Evolutionary conservation across 306 rosid genomes (phyloP), one percentile per base, ranked within the genome.

Genomic region (Cicer arietinum): DNA sequence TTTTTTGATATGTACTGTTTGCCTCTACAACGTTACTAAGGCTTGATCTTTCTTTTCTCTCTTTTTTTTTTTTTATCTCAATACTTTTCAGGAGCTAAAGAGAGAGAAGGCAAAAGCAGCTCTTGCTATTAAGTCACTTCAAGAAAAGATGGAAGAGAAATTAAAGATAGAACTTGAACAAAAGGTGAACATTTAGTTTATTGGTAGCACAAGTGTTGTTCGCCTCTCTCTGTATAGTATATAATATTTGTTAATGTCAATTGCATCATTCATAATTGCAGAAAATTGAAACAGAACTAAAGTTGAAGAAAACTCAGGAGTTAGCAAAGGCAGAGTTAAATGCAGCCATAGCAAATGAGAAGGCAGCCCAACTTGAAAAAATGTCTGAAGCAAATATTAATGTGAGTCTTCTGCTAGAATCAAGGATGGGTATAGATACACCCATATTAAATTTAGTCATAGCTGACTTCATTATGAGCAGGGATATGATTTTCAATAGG

Each of bases 121-220:
- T 71, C 89, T 84, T 81, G 96, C 96, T 67, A 89, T 90, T 73
- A 92, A 82, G 78, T 86, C 97, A 25, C 88, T 94, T 81, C 84
- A 92, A 75, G 96, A 92, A 80, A 92, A 88, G 80, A 86, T 94
- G 90, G 99, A 92, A 78, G 95, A 89, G 82, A 89, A 88, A 80
- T 76, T 84, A 76, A 87, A 83, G 75, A 81, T 45, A 69, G 97
- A 89, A 83, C 96, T 94, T 79, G 89, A 92, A 77, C 93, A 86
- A 63, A 89, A 92, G 99, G 96, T 90, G 70, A 71, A 46, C 43
- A 52, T 76, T 70, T 73, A 25, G 46, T 84, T 69, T 30, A 77
- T 68, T 71, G 63, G 56, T 59, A 35, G 75, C 83, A 7, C 51
- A 40, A 70, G 16, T 57, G 45, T 76, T 65, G 45, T 39, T 60